Base-by-base conservation (phyloP, 31 red algal genomes). In the Porphyra umbilicalis region DNA sequence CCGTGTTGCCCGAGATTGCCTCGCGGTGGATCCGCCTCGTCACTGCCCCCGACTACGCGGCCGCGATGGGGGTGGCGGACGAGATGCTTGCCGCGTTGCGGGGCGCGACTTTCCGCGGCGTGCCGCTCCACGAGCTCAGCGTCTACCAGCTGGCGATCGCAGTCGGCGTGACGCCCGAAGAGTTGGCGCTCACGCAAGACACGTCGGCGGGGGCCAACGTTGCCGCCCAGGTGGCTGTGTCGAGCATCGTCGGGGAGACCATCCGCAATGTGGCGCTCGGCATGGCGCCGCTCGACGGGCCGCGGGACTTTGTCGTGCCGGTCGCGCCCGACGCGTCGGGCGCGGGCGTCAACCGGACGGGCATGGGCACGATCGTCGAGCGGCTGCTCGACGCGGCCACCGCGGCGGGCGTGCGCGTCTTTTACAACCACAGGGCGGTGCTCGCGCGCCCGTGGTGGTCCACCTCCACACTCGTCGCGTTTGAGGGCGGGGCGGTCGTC, bases 11-110 rank as follows among this genome's bases (percentile, higher is more conserved):
- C 8, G 77, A 79, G 76, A 0, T 89, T 0, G 76, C 39, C 10
- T 44, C 67, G 37, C 87, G 75, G 0, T 84, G 35, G 37, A 13
- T 38, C 6, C 33, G 81, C 16, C 76, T 89, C 6, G 75, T 80
- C 16, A 46, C 71, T 8, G 87, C 79, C 36, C 10, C 16, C 0
- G 76, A 84, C 36, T 89, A 85, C 36, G 75, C 82, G 30, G 36
- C 38, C 6, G 82, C 87, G 14, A 89, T 89, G 87, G 46, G 1
- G 8, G 76, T 89, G 77, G 87, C 82, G 0, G 87, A 89, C 46
- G 87, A 84, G 32, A 80, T 89, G 35, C 79, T 89, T 34, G 76
- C 38, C 10, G 68, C 87, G 8, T 36, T 85, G 20, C 75, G 39
- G 1, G 37, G 36, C 20, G 87, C 82, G 9, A 38, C 76, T 6